Conservation (phyloP, 768 basidiomycete genomes). For the Exsudoporus frostii region DNA sequence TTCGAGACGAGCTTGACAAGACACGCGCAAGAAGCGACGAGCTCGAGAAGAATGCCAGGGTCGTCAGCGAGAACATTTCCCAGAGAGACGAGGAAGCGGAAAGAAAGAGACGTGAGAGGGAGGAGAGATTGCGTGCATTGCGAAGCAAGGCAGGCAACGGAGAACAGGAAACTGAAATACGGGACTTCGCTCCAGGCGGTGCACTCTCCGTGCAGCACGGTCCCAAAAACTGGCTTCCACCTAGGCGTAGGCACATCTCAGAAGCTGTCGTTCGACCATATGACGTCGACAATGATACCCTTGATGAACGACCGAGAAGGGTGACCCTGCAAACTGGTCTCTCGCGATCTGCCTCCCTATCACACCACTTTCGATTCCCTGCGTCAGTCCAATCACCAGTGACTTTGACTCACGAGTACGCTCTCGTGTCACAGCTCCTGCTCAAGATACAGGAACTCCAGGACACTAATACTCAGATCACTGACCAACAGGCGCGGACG, state of each 20-base stretch:
- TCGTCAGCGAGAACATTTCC: constrained; percentile 27
- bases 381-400: constrained; percentile 11
- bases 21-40: constrained; percentile 70
- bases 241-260: constrained; percentile 30
- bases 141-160: constrained; percentile 38
- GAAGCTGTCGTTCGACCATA: constrained; percentile 19
- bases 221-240: constrained; percentile 18
- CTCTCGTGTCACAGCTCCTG: constrained; percentile 67
- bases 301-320: constrained; percentile 18
- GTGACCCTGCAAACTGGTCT: constrained; percentile 18
- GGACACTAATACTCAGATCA: constrained; percentile 64
- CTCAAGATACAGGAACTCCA: constrained; percentile 76
- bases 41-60: constrained; percentile 63
- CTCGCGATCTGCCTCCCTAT: constrained; percentile 27
- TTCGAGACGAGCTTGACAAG: constrained; percentile 74
- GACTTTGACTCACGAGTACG: constrained; percentile 37
- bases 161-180: constrained; percentile 35
- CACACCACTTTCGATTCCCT: constrained; percentile 16
- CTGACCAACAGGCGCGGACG: constrained; percentile 62
- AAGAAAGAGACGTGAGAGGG: constrained; percentile 37
- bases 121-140: constrained; percentile 52
- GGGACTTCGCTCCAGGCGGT: constrained; percentile 63
- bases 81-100: constrained; percentile 30
- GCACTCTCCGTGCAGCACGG: constrained; percentile 30
- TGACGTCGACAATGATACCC: constrained; percentile 3